Percentiles rank a stretch among this genome's conserved stretches.
phyloP scores from a whole-genome alignment of 2,329 filamentous ascomycete genomes.

The Trichoderma semiorbis region DNA sequence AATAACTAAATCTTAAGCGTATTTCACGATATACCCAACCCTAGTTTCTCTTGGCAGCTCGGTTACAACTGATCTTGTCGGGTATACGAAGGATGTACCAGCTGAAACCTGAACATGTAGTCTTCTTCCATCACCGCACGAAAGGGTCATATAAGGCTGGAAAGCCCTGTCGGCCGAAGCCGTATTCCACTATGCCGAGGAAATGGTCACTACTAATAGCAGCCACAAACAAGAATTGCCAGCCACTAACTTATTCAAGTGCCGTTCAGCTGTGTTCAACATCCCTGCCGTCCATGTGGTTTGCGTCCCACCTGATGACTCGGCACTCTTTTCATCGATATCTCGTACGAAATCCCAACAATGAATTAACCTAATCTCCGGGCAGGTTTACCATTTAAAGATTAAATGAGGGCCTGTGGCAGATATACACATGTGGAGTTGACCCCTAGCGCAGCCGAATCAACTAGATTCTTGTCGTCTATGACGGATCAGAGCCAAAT shows the following conservation, averaged over 20 bases:
- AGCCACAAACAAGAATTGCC: background rate
- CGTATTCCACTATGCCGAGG: background rate
- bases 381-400: background rate
- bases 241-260: background rate
- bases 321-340: background rate
- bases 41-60: background rate
- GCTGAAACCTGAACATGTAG: background rate
- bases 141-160: background rate
- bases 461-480: background rate
- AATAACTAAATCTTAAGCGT: background rate
- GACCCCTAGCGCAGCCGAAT: background rate
- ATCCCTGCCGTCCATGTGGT: conserved; percentile 10
- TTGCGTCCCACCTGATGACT: background rate
- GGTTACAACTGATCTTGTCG: background rate
- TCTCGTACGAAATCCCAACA: background rate
- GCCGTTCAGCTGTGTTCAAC: background rate
- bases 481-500: background rate
- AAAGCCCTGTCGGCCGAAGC: background rate
- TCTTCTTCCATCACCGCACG: background rate
- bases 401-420: background rate
- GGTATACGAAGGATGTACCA: background rate
- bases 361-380: background rate
- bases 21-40: background rate
- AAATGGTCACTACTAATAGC: background rate
- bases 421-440: conserved; percentile 3